Evolutionary conservation across 371 early-diverging fungal species (phyloP).

Genomic region (Apophysomyces elegans): DNA sequence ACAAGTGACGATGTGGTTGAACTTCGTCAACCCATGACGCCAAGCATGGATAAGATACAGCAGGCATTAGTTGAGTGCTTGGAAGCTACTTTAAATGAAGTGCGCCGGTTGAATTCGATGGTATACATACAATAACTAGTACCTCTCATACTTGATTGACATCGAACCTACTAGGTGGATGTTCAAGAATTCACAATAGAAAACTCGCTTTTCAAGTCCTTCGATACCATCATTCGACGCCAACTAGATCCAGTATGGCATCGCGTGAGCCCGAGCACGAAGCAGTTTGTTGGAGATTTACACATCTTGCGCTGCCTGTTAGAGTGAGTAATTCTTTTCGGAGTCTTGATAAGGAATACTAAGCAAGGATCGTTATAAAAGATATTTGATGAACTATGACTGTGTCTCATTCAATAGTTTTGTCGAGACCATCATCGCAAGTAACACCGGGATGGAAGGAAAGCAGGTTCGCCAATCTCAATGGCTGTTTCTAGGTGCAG

Average conservation of each 20-base stretch:
- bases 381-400: conserved; percentile 84
- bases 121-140: conserved; percentile 35
- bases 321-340: conserved; percentile 31
- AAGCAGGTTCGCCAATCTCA: conserved; percentile 54
- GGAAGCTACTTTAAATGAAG: conserved; percentile 77
- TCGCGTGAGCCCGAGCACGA: conserved; percentile 70
- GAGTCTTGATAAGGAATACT: background rate
- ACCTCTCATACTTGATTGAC: background rate
- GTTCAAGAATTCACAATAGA: conserved; percentile 84
- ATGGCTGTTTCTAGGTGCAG: conserved; percentile 90
- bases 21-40: conserved; percentile 80
- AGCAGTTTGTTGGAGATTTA: conserved; percentile 80
- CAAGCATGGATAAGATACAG: conserved; percentile 84
- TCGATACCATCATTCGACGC: conserved; percentile 74
- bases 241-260: conserved; percentile 93
- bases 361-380: conserved; percentile 14
- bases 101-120: conserved; percentile 66
- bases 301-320: conserved; percentile 73
- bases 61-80: conserved; percentile 85
- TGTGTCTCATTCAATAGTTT: conserved; percentile 86
- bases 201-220: conserved; percentile 81
- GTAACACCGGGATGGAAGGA: conserved; percentile 45
- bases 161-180: conserved; percentile 61
- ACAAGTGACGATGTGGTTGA: conserved; percentile 74
- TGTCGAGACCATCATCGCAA: conserved; percentile 80